phyloP scores from a whole-genome alignment of 2,329 filamentous ascomycete genomes.

The Colletotrichum caudatum region DNA sequence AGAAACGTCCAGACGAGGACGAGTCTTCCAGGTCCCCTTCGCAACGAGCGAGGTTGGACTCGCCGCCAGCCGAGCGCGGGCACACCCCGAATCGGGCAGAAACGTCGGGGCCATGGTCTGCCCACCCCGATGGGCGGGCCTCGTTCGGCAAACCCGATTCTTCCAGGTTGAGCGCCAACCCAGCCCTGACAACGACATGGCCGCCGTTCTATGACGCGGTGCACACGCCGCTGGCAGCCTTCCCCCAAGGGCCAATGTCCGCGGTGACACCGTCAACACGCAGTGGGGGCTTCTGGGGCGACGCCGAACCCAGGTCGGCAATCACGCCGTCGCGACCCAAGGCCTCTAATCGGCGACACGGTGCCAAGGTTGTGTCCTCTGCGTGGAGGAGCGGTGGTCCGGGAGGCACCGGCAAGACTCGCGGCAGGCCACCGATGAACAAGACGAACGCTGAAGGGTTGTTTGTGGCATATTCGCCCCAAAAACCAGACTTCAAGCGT shows the following conservation, averaged over 20 bases:
- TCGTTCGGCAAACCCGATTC: slow-evolving; percentile 51
- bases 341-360: slow-evolving; percentile 72
- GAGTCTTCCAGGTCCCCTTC: slow-evolving; percentile 61
- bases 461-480: slow-evolving; percentile 75
- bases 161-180: slow-evolving; percentile 53
- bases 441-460: slow-evolving; percentile 70
- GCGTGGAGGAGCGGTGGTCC: slow-evolving; percentile 81
- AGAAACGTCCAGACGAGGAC: slow-evolving; percentile 73
- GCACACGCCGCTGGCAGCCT: slow-evolving; percentile 74
- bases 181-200: slow-evolving; percentile 56
- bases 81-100: slow-evolving; percentile 43
- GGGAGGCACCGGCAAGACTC: slow-evolving; percentile 72
- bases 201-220: slow-evolving; percentile 61
- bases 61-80: slow-evolving; percentile 29
- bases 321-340: slow-evolving; percentile 74
- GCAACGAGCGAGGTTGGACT: slow-evolving; percentile 65
- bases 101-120: slow-evolving; percentile 62
- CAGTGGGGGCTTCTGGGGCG: slow-evolving; percentile 63
- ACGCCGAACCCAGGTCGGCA: slow-evolving; percentile 78
- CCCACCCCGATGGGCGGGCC: slow-evolving; percentile 56
- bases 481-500: slow-evolving; percentile 64
- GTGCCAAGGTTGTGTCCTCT: slow-evolving; percentile 87
- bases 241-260: slow-evolving; percentile 72
- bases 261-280: slow-evolving; percentile 76
- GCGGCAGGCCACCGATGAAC: slow-evolving; percentile 84